These are phyloP conservation scores for Salix arbutifolia DNA, from an alignment of 345 rosid species.

Conservation along the genomic window DNA sequence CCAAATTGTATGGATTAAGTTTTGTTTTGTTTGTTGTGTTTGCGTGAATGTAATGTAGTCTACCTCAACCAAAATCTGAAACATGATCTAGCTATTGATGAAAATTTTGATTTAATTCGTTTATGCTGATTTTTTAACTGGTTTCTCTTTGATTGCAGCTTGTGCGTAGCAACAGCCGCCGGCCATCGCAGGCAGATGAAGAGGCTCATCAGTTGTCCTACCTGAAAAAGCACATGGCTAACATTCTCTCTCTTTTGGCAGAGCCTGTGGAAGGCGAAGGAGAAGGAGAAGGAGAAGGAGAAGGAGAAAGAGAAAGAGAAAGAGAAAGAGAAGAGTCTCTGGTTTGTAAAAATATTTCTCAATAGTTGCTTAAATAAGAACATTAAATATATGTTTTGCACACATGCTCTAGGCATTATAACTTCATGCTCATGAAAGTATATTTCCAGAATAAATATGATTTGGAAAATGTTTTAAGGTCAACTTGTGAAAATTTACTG, in stretches of 20 bases:
- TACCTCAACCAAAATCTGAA: background rate
- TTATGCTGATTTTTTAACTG: constrained; percentile 11
- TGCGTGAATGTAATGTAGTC: background rate
- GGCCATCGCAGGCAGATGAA: constrained; percentile 96
- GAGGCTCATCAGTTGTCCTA: constrained; percentile 96
- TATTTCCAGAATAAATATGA: background rate
- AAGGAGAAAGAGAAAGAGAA: too few species aligned
- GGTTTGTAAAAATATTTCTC: constrained; percentile 43
- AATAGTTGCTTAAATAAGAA: background rate
- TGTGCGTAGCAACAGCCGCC: constrained; percentile 95
- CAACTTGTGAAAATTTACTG: background rate
- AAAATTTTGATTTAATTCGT: background rate
- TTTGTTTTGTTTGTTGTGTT: background rate
- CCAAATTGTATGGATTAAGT: background rate
- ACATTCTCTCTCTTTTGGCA: constrained; percentile 81
- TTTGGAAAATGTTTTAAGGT: background rate
- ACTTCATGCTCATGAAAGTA: background rate
- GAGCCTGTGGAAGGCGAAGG: constrained; percentile 87
- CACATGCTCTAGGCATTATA: background rate
- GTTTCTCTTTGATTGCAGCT: constrained; percentile 50
- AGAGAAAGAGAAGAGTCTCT: constrained; percentile 51
- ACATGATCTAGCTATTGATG: background rate
- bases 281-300: constrained; percentile 37
- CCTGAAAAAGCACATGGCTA: constrained; percentile 87
- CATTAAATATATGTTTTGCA: background rate